phyloP scores from a whole-genome alignment of 345 rosid species.

The Citrus australasica region DNA sequence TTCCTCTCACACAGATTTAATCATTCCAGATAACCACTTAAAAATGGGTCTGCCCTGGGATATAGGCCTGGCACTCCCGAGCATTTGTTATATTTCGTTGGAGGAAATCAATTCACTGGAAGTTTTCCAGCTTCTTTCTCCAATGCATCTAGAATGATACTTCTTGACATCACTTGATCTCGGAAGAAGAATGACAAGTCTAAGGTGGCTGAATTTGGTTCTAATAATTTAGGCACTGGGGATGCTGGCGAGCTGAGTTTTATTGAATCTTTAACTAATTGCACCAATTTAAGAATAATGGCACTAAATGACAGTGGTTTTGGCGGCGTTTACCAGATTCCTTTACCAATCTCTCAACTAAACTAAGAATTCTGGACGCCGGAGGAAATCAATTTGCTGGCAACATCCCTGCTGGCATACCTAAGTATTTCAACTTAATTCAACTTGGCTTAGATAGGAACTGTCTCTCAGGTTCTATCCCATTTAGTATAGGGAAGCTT shows the following conservation, averaged over 20 bases:
- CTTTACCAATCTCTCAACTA: slow-evolving; percentile 20
- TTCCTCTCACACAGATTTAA: neutral
- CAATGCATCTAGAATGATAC: slow-evolving; percentile 25
- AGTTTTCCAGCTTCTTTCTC: slow-evolving; percentile 22
- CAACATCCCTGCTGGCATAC: neutral
- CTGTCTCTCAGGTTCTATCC: neutral
- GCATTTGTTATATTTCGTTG: neutral
- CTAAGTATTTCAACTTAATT: neutral
- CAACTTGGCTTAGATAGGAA: neutral
- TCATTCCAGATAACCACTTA: neutral
- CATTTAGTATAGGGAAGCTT: slow-evolving; percentile 15
- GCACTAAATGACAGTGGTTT: slow-evolving; percentile 7
- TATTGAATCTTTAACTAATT: slow-evolving; percentile 19
- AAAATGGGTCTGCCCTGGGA: slow-evolving; percentile 10
- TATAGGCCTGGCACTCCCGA: slow-evolving; percentile 16
- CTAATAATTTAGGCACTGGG: slow-evolving; percentile 17
- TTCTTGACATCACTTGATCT: neutral
- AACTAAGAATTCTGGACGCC: neutral
- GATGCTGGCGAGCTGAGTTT: slow-evolving; percentile 11
- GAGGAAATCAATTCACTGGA: slow-evolving; percentile 24
- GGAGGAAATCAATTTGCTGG: slow-evolving; percentile 10
- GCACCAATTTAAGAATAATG: slow-evolving; percentile 4
- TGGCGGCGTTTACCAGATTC: slow-evolving; percentile 20
- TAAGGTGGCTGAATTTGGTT: slow-evolving; percentile 9
- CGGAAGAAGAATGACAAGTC: slow-evolving; percentile 6